A percentile compares a stretch with the other conserved stretches of the same genome.
Conservation (phyloP, 1,284 basidiomycete genomes). For the Grifola frondosa region DNA sequence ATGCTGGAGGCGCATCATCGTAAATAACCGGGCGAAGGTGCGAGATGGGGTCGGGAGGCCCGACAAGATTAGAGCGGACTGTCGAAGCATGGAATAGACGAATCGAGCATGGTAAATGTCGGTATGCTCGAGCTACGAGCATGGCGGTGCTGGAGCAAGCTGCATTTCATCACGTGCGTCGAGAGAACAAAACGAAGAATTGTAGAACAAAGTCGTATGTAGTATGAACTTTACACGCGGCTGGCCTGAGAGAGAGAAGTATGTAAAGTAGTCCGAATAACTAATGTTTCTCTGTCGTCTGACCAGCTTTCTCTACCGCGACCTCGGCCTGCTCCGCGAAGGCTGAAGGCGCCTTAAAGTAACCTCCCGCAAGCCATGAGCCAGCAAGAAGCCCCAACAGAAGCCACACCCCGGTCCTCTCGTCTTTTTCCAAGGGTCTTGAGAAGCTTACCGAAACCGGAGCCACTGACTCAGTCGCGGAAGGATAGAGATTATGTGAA, state of each 20-base stretch:
- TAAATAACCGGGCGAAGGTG: conserved; percentile 76
- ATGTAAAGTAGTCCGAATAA: conserved; percentile 9
- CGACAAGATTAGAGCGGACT: conserved; percentile 50
- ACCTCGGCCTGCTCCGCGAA: conserved; percentile 25
- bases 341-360: conserved; percentile 30
- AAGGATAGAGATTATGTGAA: conserved; percentile 52
- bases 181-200: neutral
- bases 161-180: conserved; percentile 10
- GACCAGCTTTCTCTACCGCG: conserved; percentile 15
- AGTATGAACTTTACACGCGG: neutral
- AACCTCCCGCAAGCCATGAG: conserved; percentile 51
- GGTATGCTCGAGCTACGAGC: conserved; percentile 12
- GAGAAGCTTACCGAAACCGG: conserved; percentile 24
- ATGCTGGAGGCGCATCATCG: conserved; percentile 45
- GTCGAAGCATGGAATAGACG: conserved; percentile 44
- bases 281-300: conserved; percentile 20
- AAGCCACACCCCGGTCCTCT: conserved; percentile 52
- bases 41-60: conserved; percentile 73
- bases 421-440: conserved; percentile 50
- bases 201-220: neutral
- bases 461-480: conserved; percentile 1
- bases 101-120: conserved; percentile 26
- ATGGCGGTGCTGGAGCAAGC: conserved; percentile 18
- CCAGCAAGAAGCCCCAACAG: conserved; percentile 53
- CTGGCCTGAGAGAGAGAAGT: conserved; percentile 4